A percentile compares a stretch with the other conserved stretches of the same genome.
These are phyloP conservation scores for Leccinum brunneo-olivaceum DNA, from an alignment of 1,284 basidiomycete species.

Conservation along the genomic window DNA sequence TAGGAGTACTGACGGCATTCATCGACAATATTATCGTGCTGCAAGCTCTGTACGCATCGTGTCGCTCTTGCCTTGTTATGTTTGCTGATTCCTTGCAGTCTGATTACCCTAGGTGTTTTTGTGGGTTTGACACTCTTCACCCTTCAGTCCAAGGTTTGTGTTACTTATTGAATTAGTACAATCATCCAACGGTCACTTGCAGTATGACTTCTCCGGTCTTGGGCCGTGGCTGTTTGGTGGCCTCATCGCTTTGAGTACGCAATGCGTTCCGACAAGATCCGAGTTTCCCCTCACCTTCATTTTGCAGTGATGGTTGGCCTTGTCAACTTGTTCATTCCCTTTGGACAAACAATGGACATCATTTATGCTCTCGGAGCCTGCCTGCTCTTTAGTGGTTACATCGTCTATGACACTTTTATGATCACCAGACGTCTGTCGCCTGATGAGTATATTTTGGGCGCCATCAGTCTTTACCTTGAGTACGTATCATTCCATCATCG, in stretches of 20 bases:
- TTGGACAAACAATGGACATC: conserved; percentile 68
- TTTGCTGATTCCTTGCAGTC: conserved; percentile 33
- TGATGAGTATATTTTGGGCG: conserved; percentile 83
- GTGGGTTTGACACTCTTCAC: conserved; percentile 83
- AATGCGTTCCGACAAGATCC: not conserved
- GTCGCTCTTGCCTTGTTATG: not conserved
- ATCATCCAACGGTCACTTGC: conserved; percentile 8
- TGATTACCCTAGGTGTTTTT: conserved; percentile 86
- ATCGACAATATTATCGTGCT: conserved; percentile 74
- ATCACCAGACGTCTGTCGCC: conserved; percentile 78
- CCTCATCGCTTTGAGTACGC: conserved; percentile 63
- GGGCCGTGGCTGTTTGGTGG: conserved; percentile 79
- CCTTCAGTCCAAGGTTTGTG: conserved; percentile 66
- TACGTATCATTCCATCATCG: conserved; percentile 32
- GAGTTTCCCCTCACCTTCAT: conserved; percentile 6
- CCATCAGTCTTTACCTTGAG: conserved; percentile 86
- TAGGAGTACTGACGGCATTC: conserved; percentile 75
- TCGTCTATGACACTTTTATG: conserved; percentile 81
- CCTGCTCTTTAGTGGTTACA: conserved; percentile 77
- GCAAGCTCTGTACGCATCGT: conserved; percentile 64
- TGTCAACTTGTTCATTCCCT: conserved; percentile 77
- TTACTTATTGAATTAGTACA: not conserved
- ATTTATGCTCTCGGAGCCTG: conserved; percentile 74
- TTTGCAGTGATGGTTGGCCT: conserved; percentile 65
- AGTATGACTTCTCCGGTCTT: conserved; percentile 85